Evolutionary conservation across 352 stramenopile genomes (phyloP).

Genomic region (Pythium brachiatum): DNA sequence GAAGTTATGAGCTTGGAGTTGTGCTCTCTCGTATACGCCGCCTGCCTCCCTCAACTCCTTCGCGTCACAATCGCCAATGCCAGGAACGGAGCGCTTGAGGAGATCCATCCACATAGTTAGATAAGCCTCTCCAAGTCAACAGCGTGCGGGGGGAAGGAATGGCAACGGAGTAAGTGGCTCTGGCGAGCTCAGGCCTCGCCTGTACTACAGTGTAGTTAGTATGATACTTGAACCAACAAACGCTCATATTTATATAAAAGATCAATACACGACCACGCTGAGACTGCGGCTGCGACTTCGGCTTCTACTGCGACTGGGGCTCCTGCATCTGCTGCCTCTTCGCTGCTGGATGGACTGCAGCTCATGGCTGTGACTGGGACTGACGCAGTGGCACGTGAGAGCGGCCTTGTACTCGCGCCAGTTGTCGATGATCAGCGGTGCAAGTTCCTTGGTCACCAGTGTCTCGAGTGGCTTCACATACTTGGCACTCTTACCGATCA

Average conservation of each 20-base stretch:
- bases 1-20: neutral
- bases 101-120: neutral
- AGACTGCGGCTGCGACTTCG: neutral
- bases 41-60: too few relatives aligned
- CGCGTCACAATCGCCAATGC: too few relatives aligned
- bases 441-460: constrained; percentile 43
- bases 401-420: constrained; percentile 57
- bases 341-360: neutral
- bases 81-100: too few relatives aligned
- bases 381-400: constrained; percentile 49
- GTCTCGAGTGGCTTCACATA: constrained; percentile 56
- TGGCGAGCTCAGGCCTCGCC: neutral
- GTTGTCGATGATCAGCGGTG: constrained; percentile 57
- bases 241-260: constrained; percentile 5
- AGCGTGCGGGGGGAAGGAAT: neutral
- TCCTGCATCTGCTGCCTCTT: neutral
- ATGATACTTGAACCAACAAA: neutral
- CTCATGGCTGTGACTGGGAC: constrained; percentile 3
- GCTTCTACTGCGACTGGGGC: neutral
- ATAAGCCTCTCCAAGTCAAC: neutral
- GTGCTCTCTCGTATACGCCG: neutral
- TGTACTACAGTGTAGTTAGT: too few relatives aligned
- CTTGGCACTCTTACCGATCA: constrained; percentile 63
- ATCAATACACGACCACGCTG: neutral
- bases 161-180: neutral